Evolutionary conservation across 805 yeast species (phyloP), one percentile per base, ranked within the genome.

Genomic region (Candida awuae): DNA sequence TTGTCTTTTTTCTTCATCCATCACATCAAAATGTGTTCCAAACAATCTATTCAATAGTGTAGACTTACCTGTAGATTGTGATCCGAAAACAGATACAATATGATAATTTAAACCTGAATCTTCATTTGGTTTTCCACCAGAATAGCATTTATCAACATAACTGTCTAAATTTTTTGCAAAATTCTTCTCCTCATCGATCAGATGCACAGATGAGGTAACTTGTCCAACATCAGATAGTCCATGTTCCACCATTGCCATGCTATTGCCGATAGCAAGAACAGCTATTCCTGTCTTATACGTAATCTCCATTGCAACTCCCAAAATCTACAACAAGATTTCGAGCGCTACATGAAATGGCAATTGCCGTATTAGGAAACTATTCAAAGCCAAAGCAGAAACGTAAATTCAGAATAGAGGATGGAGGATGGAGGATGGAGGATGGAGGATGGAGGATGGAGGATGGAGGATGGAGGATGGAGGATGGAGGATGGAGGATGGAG

Each of bases 51-150:
- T 92, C 52, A 92, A 69, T 42, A 92, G 68, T 1, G 98, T 92
- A 2, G 96, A 86, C 61, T 92, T 92, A 38, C 98, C 98, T 4
- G 97, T 87, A 3, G 94, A 82, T 57, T 92, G 98, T 1, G 96
- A 86, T 5, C 98, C 98, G 67, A 92, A 92, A 28, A 92, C 98
- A 0, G 97, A 80, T 4, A 92, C 84, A 15, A 92, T 77, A 58
- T 92, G 95, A 64, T 90, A 88, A 50, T 80, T 69, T 40, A 81
- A 64, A 0, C 88, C 94, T n/a, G n/a, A n/a, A 12, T 70, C 67
- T 31, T 67, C 67, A 32, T 53, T 52, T 20, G 50, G 43, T 1
- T 48, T 37, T n/a, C 44, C 46, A 8, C 14, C 30, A 15, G 14
- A 3, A 34, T 57, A 57, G 35, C 52, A 52, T 21, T 47, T 41